phyloP scores from a whole-genome alignment of 805 yeast genomes.

The Ogataea corticis region DNA sequence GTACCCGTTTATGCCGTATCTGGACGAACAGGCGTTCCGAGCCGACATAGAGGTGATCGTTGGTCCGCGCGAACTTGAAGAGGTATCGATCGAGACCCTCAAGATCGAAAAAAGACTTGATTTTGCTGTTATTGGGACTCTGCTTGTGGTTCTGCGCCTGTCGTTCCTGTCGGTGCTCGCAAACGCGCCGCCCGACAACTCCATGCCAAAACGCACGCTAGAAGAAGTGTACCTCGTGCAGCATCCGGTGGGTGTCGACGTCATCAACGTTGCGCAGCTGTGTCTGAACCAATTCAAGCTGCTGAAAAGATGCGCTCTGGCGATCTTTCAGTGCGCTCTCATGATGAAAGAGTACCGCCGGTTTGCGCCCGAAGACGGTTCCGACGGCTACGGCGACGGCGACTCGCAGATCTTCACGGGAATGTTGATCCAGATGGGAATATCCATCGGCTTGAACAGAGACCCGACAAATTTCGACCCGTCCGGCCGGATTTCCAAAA shows the following conservation, averaged over 20 bases:
- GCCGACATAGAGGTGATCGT: slow-evolving; percentile 37
- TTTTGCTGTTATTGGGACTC: slow-evolving; percentile 47
- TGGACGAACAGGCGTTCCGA: slow-evolving; percentile 41
- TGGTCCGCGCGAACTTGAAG: slow-evolving; percentile 38
- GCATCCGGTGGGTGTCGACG: slow-evolving; percentile 47
- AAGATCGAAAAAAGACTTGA: slow-evolving; percentile 45
- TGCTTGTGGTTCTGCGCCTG: slow-evolving; percentile 46
- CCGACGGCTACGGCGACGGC: slow-evolving; percentile 56
- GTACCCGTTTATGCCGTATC: slow-evolving; percentile 49
- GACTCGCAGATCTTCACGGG: slow-evolving; percentile 57
- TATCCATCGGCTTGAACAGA: slow-evolving; percentile 65
- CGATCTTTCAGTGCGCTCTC: slow-evolving; percentile 55
- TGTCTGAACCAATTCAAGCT: slow-evolving; percentile 58
- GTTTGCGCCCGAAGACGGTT: slow-evolving; percentile 55
- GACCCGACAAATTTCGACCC: slow-evolving; percentile 57
- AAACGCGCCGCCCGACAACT: slow-evolving; percentile 25
- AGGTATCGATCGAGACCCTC: slow-evolving; percentile 33
- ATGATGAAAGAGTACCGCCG: slow-evolving; percentile 51
- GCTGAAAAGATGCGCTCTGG: slow-evolving; percentile 47
- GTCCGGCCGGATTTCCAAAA: slow-evolving; percentile 16
- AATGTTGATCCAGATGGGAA: slow-evolving; percentile 64
- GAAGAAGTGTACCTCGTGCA: slow-evolving; percentile 39
- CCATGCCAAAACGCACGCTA: slow-evolving; percentile 30
- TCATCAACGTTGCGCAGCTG: slow-evolving; percentile 49
- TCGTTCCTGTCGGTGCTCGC: slow-evolving; percentile 42